These are phyloP conservation scores for Podaxis pistillaris DNA, from an alignment of 768 basidiomycete species.

Conservation along the genomic window DNA sequence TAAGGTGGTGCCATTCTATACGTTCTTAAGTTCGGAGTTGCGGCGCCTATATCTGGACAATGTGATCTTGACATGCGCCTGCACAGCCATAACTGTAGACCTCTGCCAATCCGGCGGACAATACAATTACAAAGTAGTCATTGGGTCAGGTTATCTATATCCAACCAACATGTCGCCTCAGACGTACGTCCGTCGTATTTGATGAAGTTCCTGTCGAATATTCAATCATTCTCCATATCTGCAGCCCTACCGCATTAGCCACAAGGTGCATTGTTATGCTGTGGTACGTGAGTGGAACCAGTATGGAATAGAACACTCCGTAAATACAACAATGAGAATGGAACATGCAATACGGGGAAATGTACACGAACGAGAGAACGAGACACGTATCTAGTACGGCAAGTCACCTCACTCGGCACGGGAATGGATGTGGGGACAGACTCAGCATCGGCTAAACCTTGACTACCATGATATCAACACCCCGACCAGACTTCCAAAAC, in stretches of 20 bases:
- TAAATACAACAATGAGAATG: not conserved
- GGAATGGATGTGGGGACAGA: not conserved
- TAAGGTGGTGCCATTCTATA: not conserved
- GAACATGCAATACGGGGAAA: not conserved
- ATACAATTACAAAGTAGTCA: not conserved
- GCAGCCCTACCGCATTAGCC: too few relatives aligned
- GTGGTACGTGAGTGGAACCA: not conserved
- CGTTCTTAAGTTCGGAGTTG: not conserved
- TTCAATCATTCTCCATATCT: not conserved
- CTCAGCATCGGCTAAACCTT: not conserved
- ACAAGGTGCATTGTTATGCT: too few relatives aligned
- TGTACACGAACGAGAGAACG: not conserved
- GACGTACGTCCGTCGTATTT: not conserved
- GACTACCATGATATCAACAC: not conserved
- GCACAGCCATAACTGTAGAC: not conserved
- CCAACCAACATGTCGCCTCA: not conserved
- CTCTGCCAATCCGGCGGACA: not conserved
- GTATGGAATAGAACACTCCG: not conserved
- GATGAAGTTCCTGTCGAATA: not conserved
- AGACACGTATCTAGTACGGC: not conserved
- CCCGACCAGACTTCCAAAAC: not conserved
- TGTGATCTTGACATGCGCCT: not conserved
- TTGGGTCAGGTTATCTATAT: not conserved
- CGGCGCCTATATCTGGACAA: not conserved
- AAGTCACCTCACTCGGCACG: not conserved